Evolutionary conservation across 768 basidiomycete genomes (phyloP), one percentile per base, ranked within the genome.

Genomic region (Paxillus involutus): DNA sequence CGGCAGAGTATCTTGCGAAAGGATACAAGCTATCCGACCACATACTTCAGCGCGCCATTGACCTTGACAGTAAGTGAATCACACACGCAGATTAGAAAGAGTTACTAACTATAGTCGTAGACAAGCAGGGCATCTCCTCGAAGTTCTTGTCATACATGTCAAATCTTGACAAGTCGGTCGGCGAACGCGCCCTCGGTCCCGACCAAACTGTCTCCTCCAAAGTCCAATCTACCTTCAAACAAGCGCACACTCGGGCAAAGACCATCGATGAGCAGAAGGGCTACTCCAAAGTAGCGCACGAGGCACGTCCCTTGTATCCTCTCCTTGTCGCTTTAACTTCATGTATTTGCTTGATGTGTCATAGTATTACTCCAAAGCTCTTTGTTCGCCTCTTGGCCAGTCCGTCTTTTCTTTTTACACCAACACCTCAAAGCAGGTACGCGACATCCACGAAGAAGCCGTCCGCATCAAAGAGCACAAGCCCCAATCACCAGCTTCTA

Each of bases 361-460:
- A 12, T 62, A 91, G 88, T 94, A 94, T 64, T 97, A 96, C 69
- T 59, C 74, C 21, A 84, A 80, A 63, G 91, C 90, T 12, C 73
- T 96, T 19, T 48, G 79, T n/a, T 91, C 90, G 37, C 81, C 89
- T 1, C 70, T 86, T 21, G 94, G 94, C 11, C 81, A 86, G 73
- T 85, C 82, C 63, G 90, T 97, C 53, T 71, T 75, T 29, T 63
- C 73, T 1, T 98, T 97, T 77, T 98, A 97, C 77, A 96, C 95
- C 13, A 73, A 74, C 42, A 95, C 93, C 8, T 79, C 86, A 17
- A 98, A 97, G 75, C 91, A 95, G 71, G 86, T 92, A 26, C 63
- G 80, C 17, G 94, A 98, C 66, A 94, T 98, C 45, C 94, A 97
- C 66, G 91, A 94, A 64, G 95, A 98, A 72, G 95, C 95, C 2